Evolutionary conservation across 2,329 filamentous ascomycete genomes (phyloP), one percentile per base, ranked within the genome.

Genomic region (Venturia oleaginea): DNA sequence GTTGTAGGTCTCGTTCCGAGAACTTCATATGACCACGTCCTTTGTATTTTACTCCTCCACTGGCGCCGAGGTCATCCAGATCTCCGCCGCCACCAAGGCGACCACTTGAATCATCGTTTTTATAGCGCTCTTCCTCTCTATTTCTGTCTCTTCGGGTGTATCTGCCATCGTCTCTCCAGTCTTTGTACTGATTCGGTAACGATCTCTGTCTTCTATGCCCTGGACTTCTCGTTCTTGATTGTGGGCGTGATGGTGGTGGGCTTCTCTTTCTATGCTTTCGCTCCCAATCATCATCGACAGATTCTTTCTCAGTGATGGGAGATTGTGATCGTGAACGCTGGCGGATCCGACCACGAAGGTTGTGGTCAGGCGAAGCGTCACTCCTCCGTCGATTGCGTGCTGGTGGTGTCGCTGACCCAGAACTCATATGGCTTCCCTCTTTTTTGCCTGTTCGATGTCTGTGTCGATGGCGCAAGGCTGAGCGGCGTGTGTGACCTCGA

Each of bases 161-260:
- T 27, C 64, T 42, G 37, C 37, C 42, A 38, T 65, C 64, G 17
- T 65, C 64, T 43, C 62, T 48, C 51, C 65, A 60, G n/a, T 48
- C 37, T 64, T 32, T 64, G 65, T 74, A 72, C 59, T 73, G 46
- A 60, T 75, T 74, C 42, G 72, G 71, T 59, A 74, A 71, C 62
- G 72, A 79, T 63, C 77, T 72, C 67, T 75, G 72, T 65, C 75
- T 67, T 65, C 77, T 70, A n/a, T 73, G 67, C 4, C 38, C 63
- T 46, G 34, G 38, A 34, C 63, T 64, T 3, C 57, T 64, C 64
- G 68, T 62, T 65, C 74, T 71, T 57, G 51, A 57, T 19, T 57
- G 51, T 57, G 69, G 68, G 62, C 73, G 69, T 67, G 72, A 75
- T 4, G 73, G 72, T 30, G 73, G 73, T 62, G 60, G 72, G 65